phyloP scores from a whole-genome alignment of 2,329 filamentous ascomycete species.

The Colletotrichum trifolii region DNA sequence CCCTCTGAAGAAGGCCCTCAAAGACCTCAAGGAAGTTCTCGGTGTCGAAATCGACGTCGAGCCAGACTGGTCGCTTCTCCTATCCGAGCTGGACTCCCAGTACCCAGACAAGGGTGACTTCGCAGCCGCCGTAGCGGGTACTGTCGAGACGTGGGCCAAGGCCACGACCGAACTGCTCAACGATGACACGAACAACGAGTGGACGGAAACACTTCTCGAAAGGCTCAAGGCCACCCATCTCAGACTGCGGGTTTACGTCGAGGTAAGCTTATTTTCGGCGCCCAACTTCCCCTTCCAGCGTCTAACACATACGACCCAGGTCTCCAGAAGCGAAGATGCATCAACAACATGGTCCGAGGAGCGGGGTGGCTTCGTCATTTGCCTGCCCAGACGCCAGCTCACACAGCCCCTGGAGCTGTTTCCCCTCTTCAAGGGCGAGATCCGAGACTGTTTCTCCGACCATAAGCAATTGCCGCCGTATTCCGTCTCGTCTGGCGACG shows the following conservation, averaged over 20 bases:
- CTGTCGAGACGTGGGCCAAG: constrained; percentile 53
- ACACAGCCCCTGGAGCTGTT: constrained; percentile 48
- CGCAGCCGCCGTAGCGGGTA: constrained; percentile 48
- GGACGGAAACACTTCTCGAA: constrained; percentile 56
- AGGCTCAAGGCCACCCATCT: constrained; percentile 39
- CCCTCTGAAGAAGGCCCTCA: constrained; percentile 47
- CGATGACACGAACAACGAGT: constrained; percentile 50
- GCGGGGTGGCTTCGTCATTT: constrained; percentile 52
- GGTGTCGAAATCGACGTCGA: constrained; percentile 53
- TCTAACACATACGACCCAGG: constrained; percentile 20
- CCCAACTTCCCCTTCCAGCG: not conserved
- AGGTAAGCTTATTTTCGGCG: constrained; percentile 42
- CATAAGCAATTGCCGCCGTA: constrained; percentile 33
- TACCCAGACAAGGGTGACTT: constrained; percentile 55
- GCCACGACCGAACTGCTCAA: constrained; percentile 55
- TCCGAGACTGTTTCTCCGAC: constrained; percentile 50
- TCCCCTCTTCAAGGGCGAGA: constrained; percentile 47
- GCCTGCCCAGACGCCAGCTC: constrained; percentile 48
- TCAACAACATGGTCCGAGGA: constrained; percentile 51
- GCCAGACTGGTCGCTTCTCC: constrained; percentile 57
- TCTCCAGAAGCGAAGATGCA: constrained; percentile 42
- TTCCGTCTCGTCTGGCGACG: constrained; percentile 44
- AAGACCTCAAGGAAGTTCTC: constrained; percentile 46
- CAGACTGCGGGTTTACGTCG: constrained; percentile 49
- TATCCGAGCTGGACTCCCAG: constrained; percentile 48